A percentile compares a stretch with the other conserved stretches of the same genome.
Evolutionary conservation across 2,329 filamentous ascomycete species (phyloP).

Genomic region (Aureobasidium subglaciale): DNA sequence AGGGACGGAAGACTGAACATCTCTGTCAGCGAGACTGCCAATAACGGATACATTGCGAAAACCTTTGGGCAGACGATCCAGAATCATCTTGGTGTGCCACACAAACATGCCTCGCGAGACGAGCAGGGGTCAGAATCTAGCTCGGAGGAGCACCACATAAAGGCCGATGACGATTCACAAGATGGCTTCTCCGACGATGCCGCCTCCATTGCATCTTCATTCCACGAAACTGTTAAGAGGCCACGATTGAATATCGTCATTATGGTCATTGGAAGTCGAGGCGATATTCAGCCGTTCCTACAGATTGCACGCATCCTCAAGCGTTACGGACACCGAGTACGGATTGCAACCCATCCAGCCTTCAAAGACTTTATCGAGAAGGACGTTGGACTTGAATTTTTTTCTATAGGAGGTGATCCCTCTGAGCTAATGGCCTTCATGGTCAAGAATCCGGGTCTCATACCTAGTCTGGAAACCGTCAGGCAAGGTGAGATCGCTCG

Average conservation of each 20-base stretch:
- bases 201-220: slow-evolving; percentile 22
- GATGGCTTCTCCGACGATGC: slow-evolving; percentile 12
- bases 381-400: slow-evolving; percentile 69
- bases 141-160: slow-evolving; percentile 12
- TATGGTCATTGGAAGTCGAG: slow-evolving; percentile 74
- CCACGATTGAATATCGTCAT: slow-evolving; percentile 68
- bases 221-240: slow-evolving; percentile 22
- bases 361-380: slow-evolving; percentile 70
- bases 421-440: slow-evolving; percentile 81
- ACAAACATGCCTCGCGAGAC: slow-evolving; percentile 23
- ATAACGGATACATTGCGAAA: slow-evolving; percentile 66
- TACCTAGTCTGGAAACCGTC: slow-evolving; percentile 66
- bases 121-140: neutral
- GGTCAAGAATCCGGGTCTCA: slow-evolving; percentile 75
- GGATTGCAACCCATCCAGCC: slow-evolving; percentile 70
- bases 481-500: slow-evolving; percentile 65
- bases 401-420: slow-evolving; percentile 71
- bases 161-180: slow-evolving; percentile 15
- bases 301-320: slow-evolving; percentile 66
- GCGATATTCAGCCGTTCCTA: slow-evolving; percentile 75
- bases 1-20: slow-evolving; percentile 65
- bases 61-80: slow-evolving; percentile 59
- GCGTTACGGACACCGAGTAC: slow-evolving; percentile 66
- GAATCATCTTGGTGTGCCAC: slow-evolving; percentile 42
- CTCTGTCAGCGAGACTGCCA: slow-evolving; percentile 62